Conservation (phyloP, 805 yeast species). For the Yarrowia keelungensis region DNA sequence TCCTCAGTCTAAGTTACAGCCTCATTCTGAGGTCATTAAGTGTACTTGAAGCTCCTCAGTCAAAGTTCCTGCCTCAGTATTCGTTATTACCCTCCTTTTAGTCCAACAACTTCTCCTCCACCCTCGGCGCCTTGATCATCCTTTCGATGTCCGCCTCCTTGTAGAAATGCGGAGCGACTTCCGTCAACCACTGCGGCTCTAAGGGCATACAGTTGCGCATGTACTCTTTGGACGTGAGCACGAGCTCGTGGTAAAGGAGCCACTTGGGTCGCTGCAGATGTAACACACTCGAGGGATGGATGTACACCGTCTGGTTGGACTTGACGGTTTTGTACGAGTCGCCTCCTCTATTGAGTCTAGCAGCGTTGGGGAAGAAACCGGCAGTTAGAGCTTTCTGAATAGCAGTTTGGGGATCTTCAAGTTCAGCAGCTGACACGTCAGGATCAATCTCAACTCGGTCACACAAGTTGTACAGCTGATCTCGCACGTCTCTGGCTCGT, state of each 20-base stretch:
- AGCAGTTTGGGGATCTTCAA: slow-evolving; percentile 68
- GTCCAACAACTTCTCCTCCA: slow-evolving; percentile 11
- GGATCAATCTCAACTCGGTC: slow-evolving; percentile 53
- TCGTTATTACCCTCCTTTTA: not conserved
- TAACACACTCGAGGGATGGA: slow-evolving; percentile 87
- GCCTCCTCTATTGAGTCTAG: slow-evolving; percentile 65
- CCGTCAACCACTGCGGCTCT: slow-evolving; percentile 81
- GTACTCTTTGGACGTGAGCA: slow-evolving; percentile 85
- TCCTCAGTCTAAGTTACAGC: too few species aligned
- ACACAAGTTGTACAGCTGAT: slow-evolving; percentile 70
- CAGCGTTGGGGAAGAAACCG: slow-evolving; percentile 56
- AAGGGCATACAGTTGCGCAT: slow-evolving; percentile 89
- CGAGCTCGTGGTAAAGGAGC: slow-evolving; percentile 79
- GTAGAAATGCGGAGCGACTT: slow-evolving; percentile 54
- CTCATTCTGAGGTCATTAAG: too few species aligned
- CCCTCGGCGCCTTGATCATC: slow-evolving; percentile 35
- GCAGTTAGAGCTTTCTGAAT: slow-evolving; percentile 62
- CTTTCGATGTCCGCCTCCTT: slow-evolving; percentile 48
- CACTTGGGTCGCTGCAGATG: slow-evolving; percentile 71
- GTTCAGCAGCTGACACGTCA: slow-evolving; percentile 62
- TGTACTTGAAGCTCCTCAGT: too few species aligned
- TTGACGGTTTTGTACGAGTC: slow-evolving; percentile 74
- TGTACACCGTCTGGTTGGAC: slow-evolving; percentile 68
- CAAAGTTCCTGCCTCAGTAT: too few species aligned
- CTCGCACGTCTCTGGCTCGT: slow-evolving; percentile 79